Percentiles rank a stretch among this genome's conserved stretches.
Evolutionary conservation across 352 stramenopile species (phyloP).

Genomic region (Phytophthora cryptogea): DNA sequence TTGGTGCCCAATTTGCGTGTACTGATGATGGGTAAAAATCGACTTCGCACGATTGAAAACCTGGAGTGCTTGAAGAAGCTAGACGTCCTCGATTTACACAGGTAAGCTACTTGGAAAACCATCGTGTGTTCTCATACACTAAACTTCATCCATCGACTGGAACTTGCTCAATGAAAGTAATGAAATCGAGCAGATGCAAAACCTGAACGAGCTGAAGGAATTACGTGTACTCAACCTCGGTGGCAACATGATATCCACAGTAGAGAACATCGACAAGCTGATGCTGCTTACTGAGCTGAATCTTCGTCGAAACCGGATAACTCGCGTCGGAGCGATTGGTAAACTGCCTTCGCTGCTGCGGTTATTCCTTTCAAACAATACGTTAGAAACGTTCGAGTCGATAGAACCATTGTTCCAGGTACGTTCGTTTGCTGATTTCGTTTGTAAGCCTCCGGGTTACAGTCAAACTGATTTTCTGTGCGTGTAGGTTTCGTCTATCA

Average conservation of each 20-base stretch:
- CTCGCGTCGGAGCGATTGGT: conserved; percentile 56
- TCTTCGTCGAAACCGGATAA: conserved; percentile 83
- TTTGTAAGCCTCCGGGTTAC: neutral
- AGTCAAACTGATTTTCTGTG: neutral
- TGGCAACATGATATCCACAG: conserved; percentile 75
- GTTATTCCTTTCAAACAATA: conserved; percentile 92
- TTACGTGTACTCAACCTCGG: conserved; percentile 92
- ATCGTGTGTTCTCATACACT: neutral
- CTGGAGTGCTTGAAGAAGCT: conserved; percentile 85
- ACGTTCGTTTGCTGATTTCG: conserved; percentile 6
- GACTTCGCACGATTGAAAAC: conserved; percentile 81
- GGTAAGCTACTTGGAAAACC: conserved; percentile 24
- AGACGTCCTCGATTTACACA: conserved; percentile 93
- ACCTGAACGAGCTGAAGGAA: conserved; percentile 82
- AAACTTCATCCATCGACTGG: neutral
- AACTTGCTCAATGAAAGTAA: conserved; percentile 54
- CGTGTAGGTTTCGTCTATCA: conserved; percentile 58
- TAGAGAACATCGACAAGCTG: conserved; percentile 84
- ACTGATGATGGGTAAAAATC: conserved; percentile 93
- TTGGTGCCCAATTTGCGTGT: conserved; percentile 86
- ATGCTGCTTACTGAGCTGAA: conserved; percentile 91
- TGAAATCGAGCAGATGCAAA: conserved; percentile 87
- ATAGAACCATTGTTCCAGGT: conserved; percentile 76
- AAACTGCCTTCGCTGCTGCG: conserved; percentile 80
- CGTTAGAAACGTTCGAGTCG: conserved; percentile 70